Evolutionary conservation across 495 filamentous ascomycete species (phyloP).

Genomic region (Pseudevernia furfuracea): DNA sequence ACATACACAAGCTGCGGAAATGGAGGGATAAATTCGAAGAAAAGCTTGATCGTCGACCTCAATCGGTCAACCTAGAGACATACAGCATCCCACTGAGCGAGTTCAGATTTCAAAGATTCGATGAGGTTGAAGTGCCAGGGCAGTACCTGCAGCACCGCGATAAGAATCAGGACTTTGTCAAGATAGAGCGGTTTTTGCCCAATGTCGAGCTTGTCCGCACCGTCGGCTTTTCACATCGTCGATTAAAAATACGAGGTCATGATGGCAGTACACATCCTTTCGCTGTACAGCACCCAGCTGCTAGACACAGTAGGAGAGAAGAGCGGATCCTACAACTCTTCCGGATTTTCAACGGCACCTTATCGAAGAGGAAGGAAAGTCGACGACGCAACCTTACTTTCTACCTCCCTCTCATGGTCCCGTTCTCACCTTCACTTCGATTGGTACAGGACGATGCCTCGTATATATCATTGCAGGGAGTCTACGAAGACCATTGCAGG

Average conservation of each 20-base stretch:
- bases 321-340: conserved; percentile 96
- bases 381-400: conserved; percentile 90
- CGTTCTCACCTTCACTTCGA: conserved; percentile 83
- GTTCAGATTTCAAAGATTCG: conserved; percentile 93
- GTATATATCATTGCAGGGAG: conserved; percentile 86
- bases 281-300: conserved; percentile 90
- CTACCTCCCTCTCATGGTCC: conserved; percentile 89
- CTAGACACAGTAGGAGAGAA: conserved; percentile 82
- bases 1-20: conserved; percentile 90
- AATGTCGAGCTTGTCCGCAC: conserved; percentile 85
- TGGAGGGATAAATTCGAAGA: conserved; percentile 99
- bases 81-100: conserved; percentile 89
- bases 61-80: conserved; percentile 61
- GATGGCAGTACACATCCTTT: conserved; percentile 94
- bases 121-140: conserved; percentile 95
- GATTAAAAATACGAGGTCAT: conserved; percentile 93
- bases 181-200: conserved; percentile 92
- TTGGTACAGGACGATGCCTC: conserved; percentile 91
- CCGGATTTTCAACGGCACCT: conserved; percentile 86
- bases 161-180: conserved; percentile 96
- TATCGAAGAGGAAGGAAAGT: conserved; percentile 88
- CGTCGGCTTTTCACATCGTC: conserved; percentile 80
- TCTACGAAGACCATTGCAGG: conserved; percentile 93
- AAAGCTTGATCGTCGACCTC: conserved; percentile 82
- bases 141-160: conserved; percentile 96